Percentiles rank a stretch among this genome's conserved stretches.
Evolutionary conservation across 1,139 yeast genomes (phyloP).

Genomic region (Protomyces arabidopsidicola): DNA sequence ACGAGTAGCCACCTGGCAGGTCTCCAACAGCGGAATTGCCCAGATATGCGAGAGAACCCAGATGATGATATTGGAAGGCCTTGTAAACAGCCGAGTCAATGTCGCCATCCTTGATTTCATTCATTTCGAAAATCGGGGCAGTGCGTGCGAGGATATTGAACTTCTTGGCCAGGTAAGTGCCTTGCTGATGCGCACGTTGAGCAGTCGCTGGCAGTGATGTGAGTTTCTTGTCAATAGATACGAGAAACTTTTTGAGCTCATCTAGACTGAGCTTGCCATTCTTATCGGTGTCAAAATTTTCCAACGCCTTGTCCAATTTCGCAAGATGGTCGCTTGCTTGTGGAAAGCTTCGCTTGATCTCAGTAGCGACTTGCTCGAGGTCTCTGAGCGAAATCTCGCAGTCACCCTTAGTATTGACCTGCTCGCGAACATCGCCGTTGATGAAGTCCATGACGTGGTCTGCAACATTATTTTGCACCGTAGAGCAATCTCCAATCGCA

Average conservation of each 20-base stretch:
- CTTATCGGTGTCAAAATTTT: slow-evolving; percentile 48
- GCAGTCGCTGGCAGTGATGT: slow-evolving; percentile 67
- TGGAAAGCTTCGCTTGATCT: slow-evolving; percentile 52
- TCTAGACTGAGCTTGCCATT: slow-evolving; percentile 49
- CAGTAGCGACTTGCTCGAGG: slow-evolving; percentile 46
- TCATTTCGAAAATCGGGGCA: slow-evolving; percentile 39
- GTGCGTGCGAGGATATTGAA: slow-evolving; percentile 48
- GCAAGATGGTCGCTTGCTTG: slow-evolving; percentile 54
- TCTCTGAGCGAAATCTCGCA: slow-evolving; percentile 48
- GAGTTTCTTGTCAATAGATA: slow-evolving; percentile 55
- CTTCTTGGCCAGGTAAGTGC: slow-evolving; percentile 55
- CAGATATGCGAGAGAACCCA: slow-evolving; percentile 59
- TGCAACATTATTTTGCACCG: slow-evolving; percentile 55
- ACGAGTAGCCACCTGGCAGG: slow-evolving; percentile 51
- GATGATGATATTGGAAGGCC: slow-evolving; percentile 56
- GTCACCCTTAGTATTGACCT: slow-evolving; percentile 35
- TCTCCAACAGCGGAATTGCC: slow-evolving; percentile 66
- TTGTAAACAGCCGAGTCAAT: slow-evolving; percentile 51
- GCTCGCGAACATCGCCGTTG: slow-evolving; percentile 34
- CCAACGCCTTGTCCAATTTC: slow-evolving; percentile 49
- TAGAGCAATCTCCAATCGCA: slow-evolving; percentile 61
- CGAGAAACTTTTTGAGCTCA: slow-evolving; percentile 49
- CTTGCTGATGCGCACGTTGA: slow-evolving; percentile 64
- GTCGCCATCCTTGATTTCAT: slow-evolving; percentile 48
- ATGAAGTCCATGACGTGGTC: slow-evolving; percentile 44